Percentiles rank a stretch among this genome's conserved stretches.
Conservation (phyloP, 352 stramenopile species). For the Phytophthora litchii region DNA sequence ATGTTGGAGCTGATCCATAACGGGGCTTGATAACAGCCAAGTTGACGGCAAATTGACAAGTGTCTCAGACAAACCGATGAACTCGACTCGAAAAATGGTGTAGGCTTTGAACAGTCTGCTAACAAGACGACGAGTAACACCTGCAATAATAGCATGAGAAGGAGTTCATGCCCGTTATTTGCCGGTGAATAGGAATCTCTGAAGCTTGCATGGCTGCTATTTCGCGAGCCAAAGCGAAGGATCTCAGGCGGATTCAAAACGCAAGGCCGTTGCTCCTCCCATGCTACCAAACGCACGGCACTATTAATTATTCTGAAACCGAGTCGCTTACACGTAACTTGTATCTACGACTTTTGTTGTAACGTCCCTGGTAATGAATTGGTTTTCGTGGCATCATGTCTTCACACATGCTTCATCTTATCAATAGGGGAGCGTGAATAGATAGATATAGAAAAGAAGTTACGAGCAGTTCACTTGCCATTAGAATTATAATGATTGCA, state of each 20-base stretch:
- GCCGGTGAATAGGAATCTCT: constrained; percentile 15
- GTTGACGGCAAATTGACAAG: constrained; percentile 23
- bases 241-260: too few relatives aligned
- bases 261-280: too few relatives aligned
- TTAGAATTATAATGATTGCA: neutral
- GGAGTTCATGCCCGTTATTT: constrained; percentile 28
- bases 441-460: too few relatives aligned
- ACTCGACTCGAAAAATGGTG: neutral
- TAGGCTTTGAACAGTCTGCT: constrained; percentile 14
- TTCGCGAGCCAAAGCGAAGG: too few relatives aligned
- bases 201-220: too few relatives aligned
- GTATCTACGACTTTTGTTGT: constrained; percentile 9
- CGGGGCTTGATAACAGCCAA: constrained; percentile 9
- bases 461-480: too few relatives aligned
- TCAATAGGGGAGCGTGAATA: too few relatives aligned
- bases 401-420: too few relatives aligned
- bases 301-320: constrained; percentile 30
- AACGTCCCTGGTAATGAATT: constrained; percentile 6
- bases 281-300: neutral
- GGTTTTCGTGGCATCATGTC: neutral
- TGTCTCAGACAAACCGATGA: constrained; percentile 19
- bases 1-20: constrained; percentile 12
- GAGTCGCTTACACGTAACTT: neutral
- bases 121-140: constrained; percentile 8
- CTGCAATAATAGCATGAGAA: constrained; percentile 25